These are phyloP conservation scores for Marchantia paleacea DNA, from an alignment of 225 moss, liverwort and hornwort genomes.

Conservation along the genomic window DNA sequence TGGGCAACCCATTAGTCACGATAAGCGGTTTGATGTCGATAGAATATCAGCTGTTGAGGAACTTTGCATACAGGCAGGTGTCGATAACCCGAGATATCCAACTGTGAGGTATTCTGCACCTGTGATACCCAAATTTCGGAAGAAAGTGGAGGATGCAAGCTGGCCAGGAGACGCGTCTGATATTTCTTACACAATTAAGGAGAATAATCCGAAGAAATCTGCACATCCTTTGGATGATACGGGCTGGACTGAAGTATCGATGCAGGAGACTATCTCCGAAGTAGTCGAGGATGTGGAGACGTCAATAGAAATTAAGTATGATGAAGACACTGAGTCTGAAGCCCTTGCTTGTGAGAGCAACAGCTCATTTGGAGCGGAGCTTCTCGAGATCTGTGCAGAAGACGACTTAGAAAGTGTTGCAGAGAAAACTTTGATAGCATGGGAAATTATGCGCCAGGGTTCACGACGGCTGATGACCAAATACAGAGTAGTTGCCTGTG, in stretches of 20 bases:
- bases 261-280: neutral
- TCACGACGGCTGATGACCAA: constrained; percentile 54
- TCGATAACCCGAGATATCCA: constrained; percentile 68
- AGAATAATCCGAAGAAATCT: constrained; percentile 9
- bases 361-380: neutral
- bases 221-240: constrained; percentile 17
- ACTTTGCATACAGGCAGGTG: constrained; percentile 92
- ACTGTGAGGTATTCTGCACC: constrained; percentile 62
- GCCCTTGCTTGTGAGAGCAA: neutral
- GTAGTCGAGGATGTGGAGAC: neutral
- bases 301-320: neutral
- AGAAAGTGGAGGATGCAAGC: constrained; percentile 19
- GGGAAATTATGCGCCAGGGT: constrained; percentile 65
- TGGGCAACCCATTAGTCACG: constrained; percentile 54
- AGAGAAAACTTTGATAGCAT: constrained; percentile 69
- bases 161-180: constrained; percentile 22
- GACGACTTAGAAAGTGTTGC: constrained; percentile 66
- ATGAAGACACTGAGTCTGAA: neutral
- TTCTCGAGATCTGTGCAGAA: constrained; percentile 47
- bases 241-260: constrained; percentile 15
- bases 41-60: constrained; percentile 80
- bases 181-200: neutral
- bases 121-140: constrained; percentile 34
- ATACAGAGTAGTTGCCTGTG: constrained; percentile 79
- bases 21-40: constrained; percentile 69